Evolutionary conservation across 2,329 filamentous ascomycete genomes (phyloP), one percentile per base, ranked within the genome.

Genomic region (Macrophomina tecta): DNA sequence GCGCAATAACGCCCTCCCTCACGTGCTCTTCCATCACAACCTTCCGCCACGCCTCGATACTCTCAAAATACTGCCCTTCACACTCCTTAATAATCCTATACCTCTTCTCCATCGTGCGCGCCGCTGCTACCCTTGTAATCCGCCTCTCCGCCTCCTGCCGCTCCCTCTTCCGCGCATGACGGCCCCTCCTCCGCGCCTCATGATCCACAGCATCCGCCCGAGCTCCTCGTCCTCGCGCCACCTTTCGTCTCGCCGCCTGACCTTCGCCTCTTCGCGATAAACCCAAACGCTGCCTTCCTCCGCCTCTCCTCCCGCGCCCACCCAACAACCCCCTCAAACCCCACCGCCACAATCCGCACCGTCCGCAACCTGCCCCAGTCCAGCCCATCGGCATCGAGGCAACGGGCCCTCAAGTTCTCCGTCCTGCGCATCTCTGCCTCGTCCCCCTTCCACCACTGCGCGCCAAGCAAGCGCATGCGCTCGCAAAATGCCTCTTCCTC

Each of bases 31-130:
- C 34, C 34, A 40, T 23, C 34, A 40, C 52, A n/a, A 40, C 52
- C n/a, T 56, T 56, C n/a, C 52, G 34, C 52, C 52, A 56, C 5
- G 52, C 52, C 32, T 56, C 52, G n/a, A 56, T n/a, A 34, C 34
- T 56, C 32, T 56, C 52, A 36, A 56, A 56, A 18, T 40, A 56
- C 52, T 56, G 32, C 12, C 34, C 52, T 40, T 18, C n/a, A 40
- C 52, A 55, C 34, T 56, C 52, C 6, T 34, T 5, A 14, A 56
- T 56, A 28, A 56, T 34, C 34, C 52, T 56, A 28, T 34, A 56
- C 34, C 32, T 56, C 34, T 56, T 34, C 34, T 56, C 52, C 52
- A 56, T 56, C 14, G 32, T 40, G 6, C 51, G 51, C 52, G 52
- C 52, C 32, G 52, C 52, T 6, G 16, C 9, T 34, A 56, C 34